phyloP scores from a whole-genome alignment of 352 stramenopile genomes.

The Pythium sukuiense region DNA sequence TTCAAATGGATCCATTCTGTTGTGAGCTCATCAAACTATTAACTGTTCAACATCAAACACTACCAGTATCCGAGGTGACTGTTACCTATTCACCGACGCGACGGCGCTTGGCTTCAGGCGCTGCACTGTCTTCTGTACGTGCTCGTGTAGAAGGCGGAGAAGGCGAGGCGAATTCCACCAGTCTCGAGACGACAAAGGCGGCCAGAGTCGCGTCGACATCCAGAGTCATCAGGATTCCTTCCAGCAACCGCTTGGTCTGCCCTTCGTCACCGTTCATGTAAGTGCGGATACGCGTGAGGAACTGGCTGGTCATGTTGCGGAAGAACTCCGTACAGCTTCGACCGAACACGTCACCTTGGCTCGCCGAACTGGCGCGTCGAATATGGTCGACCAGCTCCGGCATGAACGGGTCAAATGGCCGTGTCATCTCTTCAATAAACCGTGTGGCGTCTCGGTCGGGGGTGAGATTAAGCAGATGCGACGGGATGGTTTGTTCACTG shows the following conservation, averaged over 20 bases:
- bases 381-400: constrained; percentile 34
- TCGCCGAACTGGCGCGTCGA: constrained; percentile 27
- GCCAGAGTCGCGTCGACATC: constrained; percentile 16
- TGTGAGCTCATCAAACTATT: background rate
- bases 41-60: background rate
- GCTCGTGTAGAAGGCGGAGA: background rate
- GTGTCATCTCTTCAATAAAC: constrained; percentile 28
- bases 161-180: constrained; percentile 15
- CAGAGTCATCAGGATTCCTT: constrained; percentile 23
- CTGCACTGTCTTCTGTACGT: background rate
- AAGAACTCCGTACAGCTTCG: constrained; percentile 32
- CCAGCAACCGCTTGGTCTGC: constrained; percentile 6
- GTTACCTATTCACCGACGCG: background rate
- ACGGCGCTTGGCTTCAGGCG: constrained; percentile 16
- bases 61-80: background rate
- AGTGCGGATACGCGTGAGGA: constrained; percentile 20
- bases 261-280: constrained; percentile 18
- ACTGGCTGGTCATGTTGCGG: constrained; percentile 30
- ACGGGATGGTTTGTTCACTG: constrained; percentile 17
- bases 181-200: constrained; percentile 7
- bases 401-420: constrained; percentile 32
- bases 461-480: constrained; percentile 16
- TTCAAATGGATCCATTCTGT: too few relatives aligned
- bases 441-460: constrained; percentile 20
- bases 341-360: constrained; percentile 21